Base-by-base conservation (phyloP, 257 asterid species). In the Linaria vulgaris region DNA sequence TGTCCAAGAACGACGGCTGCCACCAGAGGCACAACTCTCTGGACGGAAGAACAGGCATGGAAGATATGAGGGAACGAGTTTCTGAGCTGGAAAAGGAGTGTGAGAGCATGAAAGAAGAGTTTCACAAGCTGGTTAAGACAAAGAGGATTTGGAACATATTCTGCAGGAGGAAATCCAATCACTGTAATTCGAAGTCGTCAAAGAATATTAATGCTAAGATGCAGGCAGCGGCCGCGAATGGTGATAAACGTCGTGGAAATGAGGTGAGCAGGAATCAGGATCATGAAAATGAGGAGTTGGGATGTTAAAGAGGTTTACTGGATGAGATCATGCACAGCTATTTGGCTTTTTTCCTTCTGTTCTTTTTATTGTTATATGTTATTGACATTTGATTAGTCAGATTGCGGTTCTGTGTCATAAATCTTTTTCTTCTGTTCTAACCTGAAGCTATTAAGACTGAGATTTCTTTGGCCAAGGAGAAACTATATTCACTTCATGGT, bases 11-110 rank as follows among this genome's bases (percentile, higher is more conserved):
- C 24, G 68, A 69, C 1, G 77, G 72, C 5, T 37, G 70, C 46
- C 68, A 46, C 43, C 74, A 56, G 9, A 17, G 53, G 56, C 76
- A 64, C 15, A 22, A n/a, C 12, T 56, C 66, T 0, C 68, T 59
- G 0, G 74, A 72, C n/a, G 63, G 73, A 51, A 76, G 72, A 20
- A 17, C 80, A 0, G 59, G 76, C 12, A 64, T 78, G 0, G 94
- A 83, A 1, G 96, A 83, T n/a, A 69, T 92, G 87, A 79, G 78
- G 83, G 88, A 78, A 15, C 86, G 90, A 0, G 96, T 92, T 0
- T 43, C 70, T n/a, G 91, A 85, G 66, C 81, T 92, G 43, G 97
- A 87, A 72, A 89, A 82, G 68, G 99, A 92, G 70, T 92, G 96
- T 44, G 79, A 79, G 55, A 82, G 74, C 78, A 82, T 89, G 91